Percentiles rank a stretch among this genome's conserved stretches.
Evolutionary conservation across 306 rosid genomes (phyloP).

Genomic region (Dryas alaskensis): DNA sequence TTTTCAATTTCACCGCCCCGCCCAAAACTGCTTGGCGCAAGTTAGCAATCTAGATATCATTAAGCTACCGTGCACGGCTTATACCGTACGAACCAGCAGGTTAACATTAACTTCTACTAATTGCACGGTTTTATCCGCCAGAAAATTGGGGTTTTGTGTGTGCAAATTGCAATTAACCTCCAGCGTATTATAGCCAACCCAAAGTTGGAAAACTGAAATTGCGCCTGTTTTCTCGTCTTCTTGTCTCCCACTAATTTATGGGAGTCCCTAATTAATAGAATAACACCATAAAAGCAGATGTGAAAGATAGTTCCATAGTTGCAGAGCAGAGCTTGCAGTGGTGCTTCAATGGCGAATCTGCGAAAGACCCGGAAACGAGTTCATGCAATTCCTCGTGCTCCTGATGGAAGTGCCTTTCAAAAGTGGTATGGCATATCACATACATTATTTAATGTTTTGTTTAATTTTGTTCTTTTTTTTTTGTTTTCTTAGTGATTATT

Average conservation of each 20-base stretch:
- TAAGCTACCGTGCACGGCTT: background rate
- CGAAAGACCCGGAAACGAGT: constrained; percentile 49
- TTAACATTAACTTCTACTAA: too few species aligned
- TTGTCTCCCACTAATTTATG: constrained; percentile 13
- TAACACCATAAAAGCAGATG: background rate
- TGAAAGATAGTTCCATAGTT: background rate
- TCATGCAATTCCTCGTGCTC: constrained; percentile 38
- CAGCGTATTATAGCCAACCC: constrained; percentile 16
- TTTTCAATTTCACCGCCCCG: constrained; percentile 3
- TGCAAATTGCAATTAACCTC: background rate
- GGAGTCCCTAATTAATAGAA: background rate
- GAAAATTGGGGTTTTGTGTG: background rate
- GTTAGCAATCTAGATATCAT: background rate
- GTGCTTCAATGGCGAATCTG: constrained; percentile 33
- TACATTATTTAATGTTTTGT: background rate
- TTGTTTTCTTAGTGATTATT: background rate
- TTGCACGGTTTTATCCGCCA: background rate
- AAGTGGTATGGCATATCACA: constrained; percentile 38
- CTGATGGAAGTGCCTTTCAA: constrained; percentile 59
- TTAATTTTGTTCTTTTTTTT: background rate
- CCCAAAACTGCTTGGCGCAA: constrained; percentile 13
- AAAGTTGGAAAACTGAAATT: background rate
- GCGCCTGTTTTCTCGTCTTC: background rate
- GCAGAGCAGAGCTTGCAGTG: background rate
- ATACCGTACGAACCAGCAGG: background rate